These are phyloP conservation scores for Colletotrichum echinochloae DNA, from an alignment of 2,329 filamentous ascomycete species.

Conservation along the genomic window DNA sequence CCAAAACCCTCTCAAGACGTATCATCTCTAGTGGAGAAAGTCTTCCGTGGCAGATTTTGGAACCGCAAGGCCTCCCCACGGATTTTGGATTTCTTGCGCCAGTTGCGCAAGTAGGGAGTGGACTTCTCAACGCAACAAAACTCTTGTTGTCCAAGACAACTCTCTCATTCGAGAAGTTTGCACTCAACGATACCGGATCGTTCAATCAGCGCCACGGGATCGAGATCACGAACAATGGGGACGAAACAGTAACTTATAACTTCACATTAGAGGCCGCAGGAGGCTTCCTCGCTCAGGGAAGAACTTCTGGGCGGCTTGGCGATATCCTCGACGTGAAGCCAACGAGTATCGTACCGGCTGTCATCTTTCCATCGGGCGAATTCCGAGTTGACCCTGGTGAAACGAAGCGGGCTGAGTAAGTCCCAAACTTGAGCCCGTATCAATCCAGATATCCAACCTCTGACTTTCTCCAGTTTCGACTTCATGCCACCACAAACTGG, in stretches of 20 bases:
- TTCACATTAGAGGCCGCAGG: slow-evolving; percentile 47
- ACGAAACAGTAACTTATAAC: slow-evolving; percentile 50
- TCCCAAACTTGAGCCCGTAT: too few species aligned
- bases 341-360: background rate
- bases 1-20: slow-evolving; percentile 46
- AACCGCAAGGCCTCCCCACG: slow-evolving; percentile 42
- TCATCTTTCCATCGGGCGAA: slow-evolving; percentile 6
- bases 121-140: slow-evolving; percentile 57
- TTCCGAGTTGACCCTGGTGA: slow-evolving; percentile 33
- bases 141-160: slow-evolving; percentile 53
- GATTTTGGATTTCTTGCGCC: slow-evolving; percentile 47
- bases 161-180: slow-evolving; percentile 54
- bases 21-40: slow-evolving; percentile 51
- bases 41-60: slow-evolving; percentile 45
- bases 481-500: slow-evolving; percentile 45
- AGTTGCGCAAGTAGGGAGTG: slow-evolving; percentile 54
- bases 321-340: slow-evolving; percentile 36
- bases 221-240: slow-evolving; percentile 52
- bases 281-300: slow-evolving; percentile 51
- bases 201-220: slow-evolving; percentile 47
- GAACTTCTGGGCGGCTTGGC: slow-evolving; percentile 14
- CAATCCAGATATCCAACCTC: accelerated
- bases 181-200: slow-evolving; percentile 58
- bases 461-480: slow-evolving; percentile 41
- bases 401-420: slow-evolving; percentile 27